Base-by-base conservation (phyloP, 768 basidiomycete genomes). In the Suillus subalutaceus region DNA sequence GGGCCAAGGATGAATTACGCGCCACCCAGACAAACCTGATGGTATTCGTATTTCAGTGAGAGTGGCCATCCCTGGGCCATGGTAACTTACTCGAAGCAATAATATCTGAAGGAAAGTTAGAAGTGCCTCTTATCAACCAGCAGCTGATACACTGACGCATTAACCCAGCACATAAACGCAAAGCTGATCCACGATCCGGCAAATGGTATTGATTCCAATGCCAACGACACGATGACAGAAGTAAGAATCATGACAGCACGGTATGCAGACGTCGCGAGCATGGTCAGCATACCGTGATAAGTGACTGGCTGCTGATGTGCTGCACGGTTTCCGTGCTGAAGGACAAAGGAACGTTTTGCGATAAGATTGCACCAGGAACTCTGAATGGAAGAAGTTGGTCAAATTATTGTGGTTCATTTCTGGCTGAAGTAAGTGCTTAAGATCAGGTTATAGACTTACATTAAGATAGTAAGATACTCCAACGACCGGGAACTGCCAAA, bases 401-500 rank as follows among this genome's bases (percentile, higher is more conserved):
- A 53, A 53, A 41, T 26, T 6, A 43, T 43, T 43, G 18, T 20
- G 40, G 40, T 30, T 59, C 58, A 20, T 59, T 59, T 43, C 6
- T 43, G 30, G n/a, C 23, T 41, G 38, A 59, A 59, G 4, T 30
- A 43, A 13, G 26, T 13, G 41, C 18, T 43, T 20, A 7, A 43
- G 26, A 43, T 7, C 26, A 20, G 26, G 41, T 20, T 13, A 43
- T 60, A 10, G 35, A 80, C 89, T 73, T 70, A 93, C 94, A 70
- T 95, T 96, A 55, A 94, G 82, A 78, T 94, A 94, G 64, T 94
- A 84, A 13, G 93, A 93, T 32, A 79, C 77, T 2, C 88, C 89
- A 9, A 94, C 83, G 62, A 95, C 84, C 0, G 94, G 94, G 23
- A 91, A 77, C 4, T 96, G 77, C 93, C 93, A 96, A 46, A 96